Evolutionary conservation across 2,329 filamentous ascomycete genomes (phyloP), one percentile per base, ranked within the genome.

Genomic region (Mycogone perniciosa): DNA sequence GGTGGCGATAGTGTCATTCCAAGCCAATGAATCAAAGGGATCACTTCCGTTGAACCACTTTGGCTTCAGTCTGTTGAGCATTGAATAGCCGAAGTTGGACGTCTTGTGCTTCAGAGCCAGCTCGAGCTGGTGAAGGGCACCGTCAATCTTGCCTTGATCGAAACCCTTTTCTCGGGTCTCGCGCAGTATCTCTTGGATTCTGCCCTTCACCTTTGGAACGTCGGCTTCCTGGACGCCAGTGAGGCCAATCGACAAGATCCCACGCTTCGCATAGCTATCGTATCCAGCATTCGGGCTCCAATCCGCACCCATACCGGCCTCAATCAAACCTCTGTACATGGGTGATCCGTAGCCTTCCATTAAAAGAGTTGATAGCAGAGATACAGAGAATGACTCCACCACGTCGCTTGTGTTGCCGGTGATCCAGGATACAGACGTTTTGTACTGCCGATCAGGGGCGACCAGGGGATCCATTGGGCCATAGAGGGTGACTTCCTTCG

Each of bases 271-370:
- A 30, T 86, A 88, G 48, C 80, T 81, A 64, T 96, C 92, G 60
- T 93, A 95, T 9, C 93, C 93, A 2, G 90, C 89, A 64, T 99
- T 99, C 3, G 93, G 89, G 47, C 89, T 95, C 73, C 90, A 99
- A 61, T 96, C 92, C 0, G 89, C 88, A 26, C 93, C 93, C 37
- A 99, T 79, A 0, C 90, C 91, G 43, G 86, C 83, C 66, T 97
- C 92, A 48, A 99, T 88, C 52, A 99, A 75, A 2, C 86, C 88
- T 54, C 85, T 85, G 67, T 97, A 97, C 50, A 99, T 71, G 0
- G 93, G 93, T 5, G 93, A 96, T 10, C 93, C 92, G 65, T 97
- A 99, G 5, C 93, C 93, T 65, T 96, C 91, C 72, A 95, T 85
- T 7, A 99, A 72, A 11, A 99, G 72, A 2, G 86, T 89, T 4